Base-by-base conservation (phyloP, 2,329 filamentous ascomycete species). In the Orbilia oligospora region DNA sequence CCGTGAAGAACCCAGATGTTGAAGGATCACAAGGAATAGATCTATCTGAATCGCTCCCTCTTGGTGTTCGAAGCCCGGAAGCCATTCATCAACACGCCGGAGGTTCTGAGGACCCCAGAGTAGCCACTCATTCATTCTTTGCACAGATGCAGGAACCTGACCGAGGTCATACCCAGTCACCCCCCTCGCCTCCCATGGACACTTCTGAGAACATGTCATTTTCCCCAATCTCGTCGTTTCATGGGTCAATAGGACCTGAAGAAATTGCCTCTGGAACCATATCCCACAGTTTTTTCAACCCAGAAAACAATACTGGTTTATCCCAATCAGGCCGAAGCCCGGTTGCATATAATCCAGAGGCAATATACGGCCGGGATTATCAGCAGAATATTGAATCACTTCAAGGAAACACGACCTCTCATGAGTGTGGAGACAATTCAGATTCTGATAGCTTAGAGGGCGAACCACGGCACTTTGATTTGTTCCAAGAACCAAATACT, bases 401-500 rank as follows among this genome's bases (percentile, higher is more conserved):
- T 14, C 30, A 46, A 12, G 49, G 18, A 9, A 41, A 30, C 12
- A 53, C 49, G 5, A 16, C n/a, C 14, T n/a, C 20, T 10, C 14
- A 18, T 16, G 18, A 12, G 14, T 16, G 30, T 22, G 67, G 63
- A 4, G 53, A 55, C 22, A 46, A 48, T 20, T 71, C 73, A 8
- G 72, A 76, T 33, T 44, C 61, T 3, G 73, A 77, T 51, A 77
- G 73, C 51, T 49, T 77, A 1, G 66, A 77, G 41, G 44, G 71
- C 18, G 73, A 77, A 24, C 67, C 73, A n/a, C 48, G 73, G 18
- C 44, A 68, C 22, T 53, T 77, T 44, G 73, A 77, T 44, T 48
- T 77, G 14, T 71, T 67, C 46, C 73, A 71, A 55, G 73, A 77
- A 30, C 73, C 67, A n/a, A 77, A 77, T 36, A 77, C 73, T 12